Evolutionary conservation across 345 rosid species (phyloP).

Genomic region (Iberis pinnata): DNA sequence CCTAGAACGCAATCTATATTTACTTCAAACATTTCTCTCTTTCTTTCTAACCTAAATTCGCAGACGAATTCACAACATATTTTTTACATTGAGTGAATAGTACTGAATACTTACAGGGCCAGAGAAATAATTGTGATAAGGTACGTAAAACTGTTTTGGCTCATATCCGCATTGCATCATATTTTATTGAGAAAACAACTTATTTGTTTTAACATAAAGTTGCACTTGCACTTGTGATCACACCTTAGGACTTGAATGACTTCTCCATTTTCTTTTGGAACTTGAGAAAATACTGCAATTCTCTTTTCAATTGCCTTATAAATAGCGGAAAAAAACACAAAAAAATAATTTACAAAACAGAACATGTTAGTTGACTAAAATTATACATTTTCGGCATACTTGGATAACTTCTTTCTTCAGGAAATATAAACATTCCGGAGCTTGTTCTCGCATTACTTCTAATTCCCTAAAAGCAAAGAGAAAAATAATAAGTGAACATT

Average conservation of each 20-base stretch:
- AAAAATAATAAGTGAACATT: no score
- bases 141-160: slow-evolving; percentile 75
- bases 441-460: slow-evolving; percentile 90
- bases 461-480: slow-evolving; percentile 47
- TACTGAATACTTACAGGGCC: slow-evolving; percentile 70
- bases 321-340: no score
- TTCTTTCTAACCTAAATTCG: no score
- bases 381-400: no score
- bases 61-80: no score
- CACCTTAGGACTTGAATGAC: slow-evolving; percentile 91
- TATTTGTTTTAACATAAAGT: no score
- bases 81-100: no score
- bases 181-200: slow-evolving; percentile 42
- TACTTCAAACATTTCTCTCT: no score
- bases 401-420: slow-evolving; percentile 69
- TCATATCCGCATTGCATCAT: slow-evolving; percentile 86
- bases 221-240: no score
- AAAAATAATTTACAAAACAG: no score
- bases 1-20: no score
- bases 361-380: no score
- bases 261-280: slow-evolving; percentile 87
- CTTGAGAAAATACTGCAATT: slow-evolving; percentile 87
- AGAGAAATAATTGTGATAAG: slow-evolving; percentile 88
- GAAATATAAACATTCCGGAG: slow-evolving; percentile 88
- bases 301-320: slow-evolving; percentile 92